A percentile compares a stretch with the other conserved stretches of the same genome.
phyloP scores from a whole-genome alignment of 2,329 filamentous ascomycete genomes.

The Xylariaceae sp. region DNA sequence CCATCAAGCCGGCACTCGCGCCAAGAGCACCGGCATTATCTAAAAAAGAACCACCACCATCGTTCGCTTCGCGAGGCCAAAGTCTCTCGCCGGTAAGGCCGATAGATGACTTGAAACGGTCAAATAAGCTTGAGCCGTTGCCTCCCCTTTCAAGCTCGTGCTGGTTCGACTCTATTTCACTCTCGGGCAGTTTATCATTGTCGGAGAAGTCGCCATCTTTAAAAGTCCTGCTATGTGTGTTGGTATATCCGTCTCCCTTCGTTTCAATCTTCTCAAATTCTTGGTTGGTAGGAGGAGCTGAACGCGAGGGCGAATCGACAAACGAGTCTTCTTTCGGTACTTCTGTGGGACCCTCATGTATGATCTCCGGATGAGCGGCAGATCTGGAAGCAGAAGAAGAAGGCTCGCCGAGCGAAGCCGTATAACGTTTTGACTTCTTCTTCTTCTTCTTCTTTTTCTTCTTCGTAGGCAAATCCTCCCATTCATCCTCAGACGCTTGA shows the following conservation, averaged over 20 bases:
- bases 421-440: constrained; percentile 35
- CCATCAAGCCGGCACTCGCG: constrained; percentile 63
- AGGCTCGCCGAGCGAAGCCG: constrained; percentile 25
- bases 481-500: constrained; percentile 34
- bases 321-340: constrained; percentile 33
- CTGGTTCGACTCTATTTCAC: constrained; percentile 13
- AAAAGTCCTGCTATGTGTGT: constrained; percentile 34
- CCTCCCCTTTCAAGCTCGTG: constrained; percentile 38
- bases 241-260: constrained; percentile 39
- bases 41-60: constrained; percentile 61
- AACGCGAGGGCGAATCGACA: constrained; percentile 21
- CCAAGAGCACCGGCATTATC: constrained; percentile 66
- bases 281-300: constrained; percentile 14
- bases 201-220: constrained; percentile 34
- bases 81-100: constrained; percentile 36
- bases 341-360: constrained; percentile 32
- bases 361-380: constrained; percentile 37
- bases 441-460: constrained; percentile 37
- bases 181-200: constrained; percentile 9
- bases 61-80: constrained; percentile 31
- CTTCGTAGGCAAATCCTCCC: constrained; percentile 33
- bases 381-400: constrained; percentile 33
- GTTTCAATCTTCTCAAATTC: constrained; percentile 27
- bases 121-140: constrained; percentile 45
- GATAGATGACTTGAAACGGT: constrained; percentile 44